Conservation (phyloP, 2,329 filamentous ascomycete genomes). For the Trichoderma pleuroti region DNA sequence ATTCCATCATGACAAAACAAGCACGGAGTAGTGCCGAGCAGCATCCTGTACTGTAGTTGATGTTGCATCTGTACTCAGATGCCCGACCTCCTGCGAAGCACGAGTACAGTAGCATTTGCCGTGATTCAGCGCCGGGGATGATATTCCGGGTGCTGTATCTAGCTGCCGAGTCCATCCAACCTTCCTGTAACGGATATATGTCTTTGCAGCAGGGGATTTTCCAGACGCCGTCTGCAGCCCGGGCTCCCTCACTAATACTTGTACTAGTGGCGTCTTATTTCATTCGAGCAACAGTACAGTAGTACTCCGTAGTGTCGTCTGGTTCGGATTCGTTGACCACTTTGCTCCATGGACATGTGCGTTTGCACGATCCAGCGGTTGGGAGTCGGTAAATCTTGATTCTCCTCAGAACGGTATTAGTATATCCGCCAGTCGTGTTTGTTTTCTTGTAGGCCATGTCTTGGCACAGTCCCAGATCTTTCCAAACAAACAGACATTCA, state of each 20-base stretch:
- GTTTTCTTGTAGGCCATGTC: background rate
- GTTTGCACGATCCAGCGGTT: background rate
- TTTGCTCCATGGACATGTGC: background rate
- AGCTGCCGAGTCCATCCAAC: background rate
- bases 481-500: constrained; percentile 1
- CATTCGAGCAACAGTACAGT: background rate
- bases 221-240: background rate
- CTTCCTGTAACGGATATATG: constrained; percentile 10
- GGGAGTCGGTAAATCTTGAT: background rate
- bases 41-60: background rate
- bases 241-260: background rate
- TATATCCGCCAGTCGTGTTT: background rate
- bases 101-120: background rate
- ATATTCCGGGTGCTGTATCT: background rate
- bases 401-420: background rate
- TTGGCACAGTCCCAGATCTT: constrained; percentile 8
- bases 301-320: background rate
- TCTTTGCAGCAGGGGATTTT: background rate
- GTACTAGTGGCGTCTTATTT: background rate
- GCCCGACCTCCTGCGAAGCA: background rate
- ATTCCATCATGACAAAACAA: background rate
- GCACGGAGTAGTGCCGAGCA: background rate
- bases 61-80: background rate
- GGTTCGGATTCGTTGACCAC: background rate
- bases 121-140: background rate